Percentiles rank a stretch among this genome's conserved stretches.
phyloP scores from a whole-genome alignment of 768 basidiomycete genomes.

The Dacryopinax spathularia region DNA sequence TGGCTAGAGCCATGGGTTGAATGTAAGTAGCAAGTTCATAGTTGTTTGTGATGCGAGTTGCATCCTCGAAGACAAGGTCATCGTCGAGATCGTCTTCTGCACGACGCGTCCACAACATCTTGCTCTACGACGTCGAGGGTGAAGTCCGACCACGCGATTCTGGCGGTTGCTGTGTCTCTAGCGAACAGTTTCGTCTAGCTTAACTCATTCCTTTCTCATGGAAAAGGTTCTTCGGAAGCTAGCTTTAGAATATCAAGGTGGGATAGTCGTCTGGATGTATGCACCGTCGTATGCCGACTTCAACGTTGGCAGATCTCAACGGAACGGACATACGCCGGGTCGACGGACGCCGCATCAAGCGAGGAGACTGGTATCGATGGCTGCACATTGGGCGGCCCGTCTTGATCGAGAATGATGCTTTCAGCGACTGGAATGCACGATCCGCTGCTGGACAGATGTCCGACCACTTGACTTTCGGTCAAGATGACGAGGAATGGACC shows the following conservation, averaged over 20 bases:
- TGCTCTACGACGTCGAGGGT: no score
- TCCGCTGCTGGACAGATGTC: not conserved
- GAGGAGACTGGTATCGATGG: not conserved
- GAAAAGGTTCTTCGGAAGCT: not conserved
- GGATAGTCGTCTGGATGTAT: not conserved
- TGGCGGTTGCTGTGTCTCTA: no score
- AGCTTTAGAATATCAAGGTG: not conserved
- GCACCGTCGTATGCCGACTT: not conserved
- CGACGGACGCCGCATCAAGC: not conserved
- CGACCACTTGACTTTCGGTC: not conserved
- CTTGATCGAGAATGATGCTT: not conserved
- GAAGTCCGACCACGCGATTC: no score
- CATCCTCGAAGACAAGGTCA: no score
- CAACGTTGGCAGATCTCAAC: not conserved
- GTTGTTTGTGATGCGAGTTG: no score
- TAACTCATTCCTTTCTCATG: no score
- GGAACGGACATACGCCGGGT: not conserved
- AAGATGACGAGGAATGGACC: constrained; percentile 40
- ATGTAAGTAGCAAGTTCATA: no score
- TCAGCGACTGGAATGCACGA: not conserved
- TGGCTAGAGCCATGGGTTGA: no score
- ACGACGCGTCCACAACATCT: no score
- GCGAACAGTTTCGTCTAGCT: no score
- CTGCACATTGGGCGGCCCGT: not conserved
- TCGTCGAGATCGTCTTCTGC: no score